Evolutionary conservation across 176 grass and related monocot genomes (phyloP).

Genomic region (Coix lacrymajobi): DNA sequence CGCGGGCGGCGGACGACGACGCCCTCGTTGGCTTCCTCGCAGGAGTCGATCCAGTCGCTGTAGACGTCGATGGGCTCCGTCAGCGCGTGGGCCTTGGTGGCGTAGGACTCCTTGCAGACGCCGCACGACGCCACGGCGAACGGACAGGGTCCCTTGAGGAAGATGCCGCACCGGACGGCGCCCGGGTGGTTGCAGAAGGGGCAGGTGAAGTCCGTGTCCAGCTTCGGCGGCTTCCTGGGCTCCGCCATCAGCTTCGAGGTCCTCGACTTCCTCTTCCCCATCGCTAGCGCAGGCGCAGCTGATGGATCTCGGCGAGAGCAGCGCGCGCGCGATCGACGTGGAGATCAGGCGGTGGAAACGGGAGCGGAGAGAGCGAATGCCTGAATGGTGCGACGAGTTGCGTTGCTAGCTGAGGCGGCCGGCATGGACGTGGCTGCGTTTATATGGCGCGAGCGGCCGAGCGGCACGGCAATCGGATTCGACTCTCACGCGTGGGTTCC

Average conservation of each 20-base stretch:
- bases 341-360: too few species aligned
- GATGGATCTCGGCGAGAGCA: too few species aligned
- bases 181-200: conserved; percentile 17
- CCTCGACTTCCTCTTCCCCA: not conserved
- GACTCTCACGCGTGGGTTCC: too few species aligned
- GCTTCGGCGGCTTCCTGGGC: not conserved
- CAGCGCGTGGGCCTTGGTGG: not conserved
- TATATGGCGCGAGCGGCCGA: too few species aligned
- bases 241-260: not conserved
- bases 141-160: not conserved
- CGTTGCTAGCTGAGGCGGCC: too few species aligned
- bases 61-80: conserved; percentile 15
- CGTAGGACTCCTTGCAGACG: not conserved
- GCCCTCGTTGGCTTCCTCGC: not conserved
- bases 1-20: not conserved
- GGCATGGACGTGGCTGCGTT: too few species aligned
- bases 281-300: not conserved
- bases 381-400: too few species aligned
- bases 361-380: too few species aligned
- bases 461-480: too few species aligned
- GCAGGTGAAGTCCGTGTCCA: not conserved
- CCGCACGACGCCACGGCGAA: not conserved
- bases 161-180: not conserved
- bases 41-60: not conserved
- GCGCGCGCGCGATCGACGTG: too few species aligned